phyloP scores from a whole-genome alignment of 805 yeast genomes.

The Millerago galiae region DNA sequence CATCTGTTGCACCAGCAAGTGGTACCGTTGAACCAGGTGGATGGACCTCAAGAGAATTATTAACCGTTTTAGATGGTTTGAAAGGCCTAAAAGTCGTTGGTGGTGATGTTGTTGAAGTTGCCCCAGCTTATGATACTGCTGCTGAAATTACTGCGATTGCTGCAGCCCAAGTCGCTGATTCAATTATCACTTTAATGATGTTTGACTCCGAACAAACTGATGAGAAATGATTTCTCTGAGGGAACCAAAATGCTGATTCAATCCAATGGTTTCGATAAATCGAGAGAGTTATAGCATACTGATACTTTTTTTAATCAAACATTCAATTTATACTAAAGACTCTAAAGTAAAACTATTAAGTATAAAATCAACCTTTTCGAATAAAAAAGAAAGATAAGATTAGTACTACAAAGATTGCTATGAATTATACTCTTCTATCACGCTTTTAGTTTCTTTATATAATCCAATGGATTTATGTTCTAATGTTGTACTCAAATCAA shows the following conservation, averaged over 20 bases:
- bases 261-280: background rate
- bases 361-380: no score
- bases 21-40: slow-evolving; percentile 52
- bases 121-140: slow-evolving; percentile 60
- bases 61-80: slow-evolving; percentile 36
- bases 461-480: slow-evolving; percentile 30
- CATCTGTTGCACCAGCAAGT: slow-evolving; percentile 46
- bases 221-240: background rate
- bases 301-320: background rate
- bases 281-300: background rate
- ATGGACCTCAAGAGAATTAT: slow-evolving; percentile 41
- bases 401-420: no score
- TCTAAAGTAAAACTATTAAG: no score
- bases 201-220: slow-evolving; percentile 16
- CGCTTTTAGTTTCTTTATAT: slow-evolving; percentile 28
- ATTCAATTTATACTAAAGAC: no score
- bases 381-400: no score
- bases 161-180: slow-evolving; percentile 57
- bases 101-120: slow-evolving; percentile 47
- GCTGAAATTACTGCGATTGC: slow-evolving; percentile 60
- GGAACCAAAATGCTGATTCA: background rate
- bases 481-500: slow-evolving; percentile 25
- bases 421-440: slow-evolving; percentile 28
- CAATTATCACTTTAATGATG: slow-evolving; percentile 35
- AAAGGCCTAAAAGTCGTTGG: slow-evolving; percentile 42